Evolutionary conservation across 2,329 filamentous ascomycete species (phyloP).

Genomic region (Pseudogymnoascus sp.): DNA sequence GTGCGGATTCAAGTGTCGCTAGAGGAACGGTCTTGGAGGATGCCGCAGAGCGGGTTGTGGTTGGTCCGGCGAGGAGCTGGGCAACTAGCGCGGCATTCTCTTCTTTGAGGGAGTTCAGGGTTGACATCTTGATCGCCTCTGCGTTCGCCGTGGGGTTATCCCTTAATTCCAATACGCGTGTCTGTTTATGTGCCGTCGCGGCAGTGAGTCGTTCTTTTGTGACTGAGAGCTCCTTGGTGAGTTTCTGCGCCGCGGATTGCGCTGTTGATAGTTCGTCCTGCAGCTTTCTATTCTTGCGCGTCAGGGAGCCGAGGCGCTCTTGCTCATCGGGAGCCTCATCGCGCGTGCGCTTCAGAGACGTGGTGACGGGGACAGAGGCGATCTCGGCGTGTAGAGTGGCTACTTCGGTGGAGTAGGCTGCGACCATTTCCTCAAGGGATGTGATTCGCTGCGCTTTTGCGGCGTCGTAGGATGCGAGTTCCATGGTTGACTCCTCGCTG

Average conservation of each 20-base stretch:
- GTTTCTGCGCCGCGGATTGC: conserved; percentile 60
- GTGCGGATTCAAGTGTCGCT: conserved; percentile 65
- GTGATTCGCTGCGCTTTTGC: conserved; percentile 65
- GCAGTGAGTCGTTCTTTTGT: conserved; percentile 62
- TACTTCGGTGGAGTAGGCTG: conserved; percentile 76
- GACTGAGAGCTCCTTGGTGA: conserved; percentile 69
- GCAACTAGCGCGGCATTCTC: conserved; percentile 79
- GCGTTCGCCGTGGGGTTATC: conserved; percentile 86
- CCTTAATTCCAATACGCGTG: conserved; percentile 74
- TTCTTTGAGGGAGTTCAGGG: conserved; percentile 65
- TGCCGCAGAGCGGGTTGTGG: conserved; percentile 26
- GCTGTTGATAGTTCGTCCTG: conserved; percentile 67
- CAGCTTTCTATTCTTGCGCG: conserved; percentile 79
- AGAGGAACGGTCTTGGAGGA: conserved; percentile 59
- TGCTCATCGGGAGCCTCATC: conserved; percentile 43
- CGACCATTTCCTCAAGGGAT: conserved; percentile 77
- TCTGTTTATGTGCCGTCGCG: conserved; percentile 59
- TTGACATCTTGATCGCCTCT: conserved; percentile 75
- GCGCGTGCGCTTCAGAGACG: conserved; percentile 56
- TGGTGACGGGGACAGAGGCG: conserved; percentile 40
- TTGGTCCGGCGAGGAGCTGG: conserved; percentile 50
- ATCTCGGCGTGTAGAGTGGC: conserved; percentile 67
- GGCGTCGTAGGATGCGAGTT: conserved; percentile 70
- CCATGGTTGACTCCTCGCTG: conserved; percentile 78
- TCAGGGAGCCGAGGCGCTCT: conserved; percentile 70